Evolutionary conservation across 129 eudicot genomes (phyloP).

Genomic region (Tagetes patula): DNA sequence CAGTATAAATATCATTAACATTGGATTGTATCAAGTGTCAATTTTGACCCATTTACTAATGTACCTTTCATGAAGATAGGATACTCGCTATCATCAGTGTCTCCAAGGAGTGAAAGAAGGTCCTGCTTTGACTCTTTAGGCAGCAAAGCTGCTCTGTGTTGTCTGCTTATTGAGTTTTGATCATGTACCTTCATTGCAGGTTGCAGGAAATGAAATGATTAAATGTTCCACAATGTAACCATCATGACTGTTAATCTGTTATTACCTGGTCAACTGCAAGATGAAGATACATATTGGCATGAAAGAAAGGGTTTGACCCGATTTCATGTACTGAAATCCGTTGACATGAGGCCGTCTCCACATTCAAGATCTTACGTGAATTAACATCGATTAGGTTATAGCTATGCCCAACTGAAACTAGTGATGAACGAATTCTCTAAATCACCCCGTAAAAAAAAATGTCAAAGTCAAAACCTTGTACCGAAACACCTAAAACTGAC

Average conservation of each 20-base stretch:
- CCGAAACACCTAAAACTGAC: neutral
- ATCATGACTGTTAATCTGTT: neutral
- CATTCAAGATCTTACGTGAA: constrained; percentile 67
- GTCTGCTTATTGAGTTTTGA: constrained; percentile 76
- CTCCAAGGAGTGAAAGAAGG: constrained; percentile 67
- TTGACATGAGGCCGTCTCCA: constrained; percentile 85
- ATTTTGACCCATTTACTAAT: neutral
- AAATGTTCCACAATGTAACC: neutral
- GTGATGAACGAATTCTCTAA: constrained; percentile 69
- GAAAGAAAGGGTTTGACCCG: constrained; percentile 73
- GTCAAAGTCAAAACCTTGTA: neutral
- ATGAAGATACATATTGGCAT: constrained; percentile 94
- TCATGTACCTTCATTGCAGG: constrained; percentile 57
- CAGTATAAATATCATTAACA: neutral
- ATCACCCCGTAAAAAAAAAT: constrained; percentile 17
- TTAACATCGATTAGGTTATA: constrained; percentile 70
- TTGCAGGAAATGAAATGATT: constrained; percentile 4
- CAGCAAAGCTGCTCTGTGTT: constrained; percentile 67
- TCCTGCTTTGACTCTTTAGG: constrained; percentile 65
- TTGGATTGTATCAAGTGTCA: neutral
- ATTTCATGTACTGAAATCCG: constrained; percentile 62
- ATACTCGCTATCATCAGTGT: constrained; percentile 52
- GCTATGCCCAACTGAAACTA: constrained; percentile 81
- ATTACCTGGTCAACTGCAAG: constrained; percentile 66
- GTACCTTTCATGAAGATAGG: constrained; percentile 93